Conservation (phyloP, 2,329 filamentous ascomycete species). For the Talaromyces marneffei region DNA sequence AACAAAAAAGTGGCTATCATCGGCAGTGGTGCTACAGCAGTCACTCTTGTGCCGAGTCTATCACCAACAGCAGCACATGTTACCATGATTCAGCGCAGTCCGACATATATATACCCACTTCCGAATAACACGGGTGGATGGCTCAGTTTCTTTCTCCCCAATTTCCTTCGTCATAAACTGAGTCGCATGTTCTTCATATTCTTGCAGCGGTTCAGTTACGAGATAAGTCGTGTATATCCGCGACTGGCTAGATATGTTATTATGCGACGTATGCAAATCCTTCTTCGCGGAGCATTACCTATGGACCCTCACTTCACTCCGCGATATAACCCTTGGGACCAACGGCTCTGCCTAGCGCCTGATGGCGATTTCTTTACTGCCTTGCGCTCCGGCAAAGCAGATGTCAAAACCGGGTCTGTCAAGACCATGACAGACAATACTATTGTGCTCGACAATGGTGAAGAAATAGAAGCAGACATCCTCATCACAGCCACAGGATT, state of each 20-base stretch:
- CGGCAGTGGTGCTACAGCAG: constrained; percentile 71
- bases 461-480: constrained; percentile 37
- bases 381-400: constrained; percentile 46
- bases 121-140: constrained; percentile 34
- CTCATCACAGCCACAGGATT: constrained; percentile 43
- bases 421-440: constrained; percentile 44
- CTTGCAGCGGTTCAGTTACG: constrained; percentile 45
- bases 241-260: constrained; percentile 45
- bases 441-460: constrained; percentile 45
- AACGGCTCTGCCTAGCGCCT: constrained; percentile 67
- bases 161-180: constrained; percentile 25
- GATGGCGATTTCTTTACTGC: constrained; percentile 55
- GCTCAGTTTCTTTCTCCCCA: constrained; percentile 35
- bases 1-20: constrained; percentile 66
- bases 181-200: constrained; percentile 47
- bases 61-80: constrained; percentile 59
- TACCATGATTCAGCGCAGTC: constrained; percentile 77
- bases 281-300: constrained; percentile 51
- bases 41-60: constrained; percentile 69
- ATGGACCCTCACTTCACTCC: constrained; percentile 61
- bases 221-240: constrained; percentile 53
- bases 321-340: constrained; percentile 62
- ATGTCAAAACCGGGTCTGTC: constrained; percentile 53
- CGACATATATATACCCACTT: constrained; percentile 61
- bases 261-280: constrained; percentile 38